phyloP scores from a whole-genome alignment of 371 early-diverging fungal genomes.

The Coemansia sp. region DNA sequence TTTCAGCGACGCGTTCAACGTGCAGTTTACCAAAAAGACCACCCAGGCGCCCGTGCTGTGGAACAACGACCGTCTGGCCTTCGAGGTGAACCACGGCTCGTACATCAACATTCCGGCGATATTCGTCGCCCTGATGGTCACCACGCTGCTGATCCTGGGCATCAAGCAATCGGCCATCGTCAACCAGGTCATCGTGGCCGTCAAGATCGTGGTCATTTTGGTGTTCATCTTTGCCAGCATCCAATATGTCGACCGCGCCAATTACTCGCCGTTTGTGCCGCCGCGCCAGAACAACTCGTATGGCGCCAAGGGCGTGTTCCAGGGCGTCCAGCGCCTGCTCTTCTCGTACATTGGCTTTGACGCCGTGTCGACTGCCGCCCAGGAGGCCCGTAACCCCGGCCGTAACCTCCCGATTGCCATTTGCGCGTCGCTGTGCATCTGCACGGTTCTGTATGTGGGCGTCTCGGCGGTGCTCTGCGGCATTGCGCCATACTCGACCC shows the following conservation, averaged over 20 bases:
- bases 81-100: slow-evolving; percentile 54
- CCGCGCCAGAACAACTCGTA: slow-evolving; percentile 58
- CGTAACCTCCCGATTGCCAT: slow-evolving; percentile 88
- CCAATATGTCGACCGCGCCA: slow-evolving; percentile 64
- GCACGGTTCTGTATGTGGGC: slow-evolving; percentile 79
- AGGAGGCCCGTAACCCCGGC: slow-evolving; percentile 81
- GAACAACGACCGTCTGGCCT: slow-evolving; percentile 51
- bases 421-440: slow-evolving; percentile 70
- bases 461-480: slow-evolving; percentile 77
- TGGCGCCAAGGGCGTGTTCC: slow-evolving; percentile 73
- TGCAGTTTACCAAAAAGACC: slow-evolving; percentile 54
- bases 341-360: slow-evolving; percentile 92
- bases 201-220: slow-evolving; percentile 76
- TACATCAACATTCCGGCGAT: slow-evolving; percentile 78
- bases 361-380: slow-evolving; percentile 83
- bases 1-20: slow-evolving; percentile 59
- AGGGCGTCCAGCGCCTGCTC: slow-evolving; percentile 79
- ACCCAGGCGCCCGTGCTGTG: slow-evolving; percentile 67
- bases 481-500: slow-evolving; percentile 60
- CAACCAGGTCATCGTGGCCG: slow-evolving; percentile 66
- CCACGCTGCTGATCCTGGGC: slow-evolving; percentile 64
- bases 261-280: slow-evolving; percentile 83
- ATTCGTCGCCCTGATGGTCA: slow-evolving; percentile 62
- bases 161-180: slow-evolving; percentile 71
- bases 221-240: slow-evolving; percentile 71